A percentile compares a stretch with the other conserved stretches of the same genome.
Conservation (phyloP, 768 basidiomycete species). For the Lactarius hatsudake region DNA sequence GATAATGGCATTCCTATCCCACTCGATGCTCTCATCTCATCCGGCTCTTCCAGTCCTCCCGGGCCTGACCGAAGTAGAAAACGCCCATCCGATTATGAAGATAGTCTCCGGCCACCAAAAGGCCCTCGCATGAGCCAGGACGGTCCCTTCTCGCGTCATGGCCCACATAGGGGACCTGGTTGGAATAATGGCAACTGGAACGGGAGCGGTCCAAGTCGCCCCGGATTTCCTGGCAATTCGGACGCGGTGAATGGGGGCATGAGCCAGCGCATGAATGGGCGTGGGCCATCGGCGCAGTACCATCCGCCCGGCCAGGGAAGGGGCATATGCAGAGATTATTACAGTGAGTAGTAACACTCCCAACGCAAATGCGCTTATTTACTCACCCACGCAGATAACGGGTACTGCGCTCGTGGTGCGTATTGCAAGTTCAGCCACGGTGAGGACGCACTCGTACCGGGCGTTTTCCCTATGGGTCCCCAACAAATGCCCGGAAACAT, state of each 20-base stretch:
- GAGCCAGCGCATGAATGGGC: conserved; percentile 28
- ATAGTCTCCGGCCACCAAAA: conserved; percentile 60
- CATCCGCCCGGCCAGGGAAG: conserved; percentile 70
- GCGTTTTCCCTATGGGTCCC: conserved; percentile 57
- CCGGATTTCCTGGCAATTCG: conserved; percentile 35
- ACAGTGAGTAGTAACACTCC: conserved; percentile 55
- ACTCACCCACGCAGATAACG: conserved; percentile 58
- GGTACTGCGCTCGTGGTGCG: conserved; percentile 86
- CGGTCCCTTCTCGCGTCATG: conserved; percentile 64
- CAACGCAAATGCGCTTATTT: conserved; percentile 13
- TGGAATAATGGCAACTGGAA: conserved; percentile 36
- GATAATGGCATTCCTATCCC: conserved; percentile 81
- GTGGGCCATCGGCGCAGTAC: conserved; percentile 41
- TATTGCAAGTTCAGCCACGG: conserved; percentile 93
- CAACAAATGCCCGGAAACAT: conserved; percentile 42
- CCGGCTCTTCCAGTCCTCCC: conserved; percentile 42
- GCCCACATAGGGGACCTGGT: conserved; percentile 41
- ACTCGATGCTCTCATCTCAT: conserved; percentile 58
- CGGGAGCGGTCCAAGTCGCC: conserved; percentile 31
- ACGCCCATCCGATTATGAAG: conserved; percentile 61
- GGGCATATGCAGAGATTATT: conserved; percentile 87
- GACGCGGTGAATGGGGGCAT: conserved; percentile 32
- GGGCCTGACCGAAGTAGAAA: conserved; percentile 53
- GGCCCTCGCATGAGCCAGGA: conserved; percentile 66
- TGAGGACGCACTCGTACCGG: conserved; percentile 79